A percentile compares a stretch with the other conserved stretches of the same genome.
Evolutionary conservation across 2,329 filamentous ascomycete species (phyloP).

Genomic region (Pseudogymnoascus sp.): DNA sequence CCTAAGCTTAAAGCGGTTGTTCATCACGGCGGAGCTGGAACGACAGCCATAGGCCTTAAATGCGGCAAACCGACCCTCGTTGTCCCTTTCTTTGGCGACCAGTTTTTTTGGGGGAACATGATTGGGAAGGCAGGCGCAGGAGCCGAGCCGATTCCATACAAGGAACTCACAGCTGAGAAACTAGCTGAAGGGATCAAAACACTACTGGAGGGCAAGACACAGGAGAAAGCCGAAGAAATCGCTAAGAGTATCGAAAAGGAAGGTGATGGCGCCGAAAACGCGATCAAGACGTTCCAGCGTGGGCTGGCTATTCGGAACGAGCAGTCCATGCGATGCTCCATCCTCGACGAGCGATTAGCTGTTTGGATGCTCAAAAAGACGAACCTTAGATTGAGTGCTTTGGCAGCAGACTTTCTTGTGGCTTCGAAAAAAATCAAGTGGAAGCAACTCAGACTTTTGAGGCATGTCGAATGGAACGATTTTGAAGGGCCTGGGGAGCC

Average conservation of each 20-base stretch:
- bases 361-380: slow-evolving; percentile 61
- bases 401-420: slow-evolving; percentile 61
- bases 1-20: slow-evolving; percentile 57
- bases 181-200: slow-evolving; percentile 65
- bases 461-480: slow-evolving; percentile 69
- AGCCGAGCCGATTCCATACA: slow-evolving; percentile 61
- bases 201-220: slow-evolving; percentile 56
- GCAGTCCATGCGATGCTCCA: slow-evolving; percentile 57
- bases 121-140: slow-evolving; percentile 58
- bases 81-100: slow-evolving; percentile 71
- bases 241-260: slow-evolving; percentile 54
- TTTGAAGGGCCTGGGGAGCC: slow-evolving; percentile 71
- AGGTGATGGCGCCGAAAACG: slow-evolving; percentile 63
- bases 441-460: slow-evolving; percentile 55
- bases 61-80: slow-evolving; percentile 65
- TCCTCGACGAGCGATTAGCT: slow-evolving; percentile 56
- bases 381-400: slow-evolving; percentile 51
- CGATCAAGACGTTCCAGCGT: slow-evolving; percentile 59
- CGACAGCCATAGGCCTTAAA: slow-evolving; percentile 64
- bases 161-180: slow-evolving; percentile 55
- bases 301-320: slow-evolving; percentile 47
- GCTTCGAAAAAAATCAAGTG: slow-evolving; percentile 55
- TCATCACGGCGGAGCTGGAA: slow-evolving; percentile 68
- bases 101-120: slow-evolving; percentile 72
- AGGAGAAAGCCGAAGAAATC: slow-evolving; percentile 50